A percentile compares a stretch with the other conserved stretches of the same genome.
Conservation (phyloP, 306 rosid genomes). For the Vachellia collinsii region DNA sequence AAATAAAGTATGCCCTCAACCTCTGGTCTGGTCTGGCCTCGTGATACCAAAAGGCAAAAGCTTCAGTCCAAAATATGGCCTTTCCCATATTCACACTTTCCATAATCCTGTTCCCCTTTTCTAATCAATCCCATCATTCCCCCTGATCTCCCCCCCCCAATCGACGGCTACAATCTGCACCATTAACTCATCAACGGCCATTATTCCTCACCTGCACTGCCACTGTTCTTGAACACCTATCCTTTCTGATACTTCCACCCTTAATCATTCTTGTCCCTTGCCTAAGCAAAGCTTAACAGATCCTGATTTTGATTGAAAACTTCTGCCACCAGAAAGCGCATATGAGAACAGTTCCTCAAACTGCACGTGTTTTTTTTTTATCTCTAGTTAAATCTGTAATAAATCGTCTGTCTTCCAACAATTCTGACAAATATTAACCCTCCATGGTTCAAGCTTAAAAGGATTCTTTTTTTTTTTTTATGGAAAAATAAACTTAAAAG, state of each 20-base stretch:
- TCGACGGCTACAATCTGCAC: not conserved
- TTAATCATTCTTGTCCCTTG: not conserved
- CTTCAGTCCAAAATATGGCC: conserved; percentile 42
- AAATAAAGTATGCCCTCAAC: not conserved
- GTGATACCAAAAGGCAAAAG: not conserved
- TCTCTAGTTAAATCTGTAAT: not conserved
- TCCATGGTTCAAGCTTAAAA: no score
- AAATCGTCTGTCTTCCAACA: not conserved
- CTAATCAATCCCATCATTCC: not conserved
- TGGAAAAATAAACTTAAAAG: no score
- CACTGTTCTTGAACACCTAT: not conserved
- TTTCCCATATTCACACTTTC: conserved; percentile 12
- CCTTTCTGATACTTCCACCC: not conserved
- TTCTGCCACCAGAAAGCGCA: not conserved
- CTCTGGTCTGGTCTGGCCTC: not conserved
- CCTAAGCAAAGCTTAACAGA: not conserved
- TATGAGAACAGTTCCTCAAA: not conserved
- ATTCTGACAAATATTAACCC: no score
- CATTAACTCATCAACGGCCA: not conserved
- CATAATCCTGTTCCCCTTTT: not conserved
- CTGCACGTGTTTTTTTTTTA: not conserved
- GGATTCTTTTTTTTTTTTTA: no score
- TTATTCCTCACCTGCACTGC: not conserved
- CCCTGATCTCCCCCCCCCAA: not conserved
- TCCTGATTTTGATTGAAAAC: no score